Conservation (phyloP, 169 alveolate species). For the Plasmodium vivax region DNA sequence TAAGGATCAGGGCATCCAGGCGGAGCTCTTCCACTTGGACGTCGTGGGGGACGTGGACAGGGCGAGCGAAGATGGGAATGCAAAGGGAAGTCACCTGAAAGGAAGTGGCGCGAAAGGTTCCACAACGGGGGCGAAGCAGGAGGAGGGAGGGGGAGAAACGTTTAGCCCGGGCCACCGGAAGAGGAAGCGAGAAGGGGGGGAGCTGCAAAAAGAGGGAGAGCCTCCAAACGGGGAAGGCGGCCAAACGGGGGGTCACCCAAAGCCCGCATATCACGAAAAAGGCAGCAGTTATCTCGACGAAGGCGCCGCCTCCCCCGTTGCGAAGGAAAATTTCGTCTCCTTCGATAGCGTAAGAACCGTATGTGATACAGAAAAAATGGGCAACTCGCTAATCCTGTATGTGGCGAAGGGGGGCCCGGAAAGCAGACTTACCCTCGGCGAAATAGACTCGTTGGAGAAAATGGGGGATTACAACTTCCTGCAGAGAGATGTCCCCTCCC, state of each 20-base stretch:
- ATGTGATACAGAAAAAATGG: slow-evolving; percentile 12
- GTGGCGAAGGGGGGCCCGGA: background rate
- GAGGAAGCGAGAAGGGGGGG: background rate
- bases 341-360: slow-evolving; percentile 18
- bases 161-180: background rate
- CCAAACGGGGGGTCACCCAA: background rate
- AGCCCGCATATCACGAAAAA: background rate
- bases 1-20: slow-evolving; percentile 11
- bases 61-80: background rate
- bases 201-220: background rate
- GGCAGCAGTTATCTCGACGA: background rate
- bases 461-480: slow-evolving; percentile 20
- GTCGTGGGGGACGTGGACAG: slow-evolving; percentile 4
- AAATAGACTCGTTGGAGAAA: background rate
- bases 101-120: background rate
- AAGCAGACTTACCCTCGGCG: background rate
- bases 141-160: background rate
- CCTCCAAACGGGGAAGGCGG: background rate
- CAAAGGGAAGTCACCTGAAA: background rate
- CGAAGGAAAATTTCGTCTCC: slow-evolving; percentile 11
- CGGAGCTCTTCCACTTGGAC: slow-evolving; percentile 7
- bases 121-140: background rate
- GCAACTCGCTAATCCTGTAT: slow-evolving; percentile 22
- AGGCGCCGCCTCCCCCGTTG: background rate
- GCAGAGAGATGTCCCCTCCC: slow-evolving; percentile 18